Evolutionary conservation across 306 rosid genomes (phyloP).

Genomic region (Carpinus viminea): DNA sequence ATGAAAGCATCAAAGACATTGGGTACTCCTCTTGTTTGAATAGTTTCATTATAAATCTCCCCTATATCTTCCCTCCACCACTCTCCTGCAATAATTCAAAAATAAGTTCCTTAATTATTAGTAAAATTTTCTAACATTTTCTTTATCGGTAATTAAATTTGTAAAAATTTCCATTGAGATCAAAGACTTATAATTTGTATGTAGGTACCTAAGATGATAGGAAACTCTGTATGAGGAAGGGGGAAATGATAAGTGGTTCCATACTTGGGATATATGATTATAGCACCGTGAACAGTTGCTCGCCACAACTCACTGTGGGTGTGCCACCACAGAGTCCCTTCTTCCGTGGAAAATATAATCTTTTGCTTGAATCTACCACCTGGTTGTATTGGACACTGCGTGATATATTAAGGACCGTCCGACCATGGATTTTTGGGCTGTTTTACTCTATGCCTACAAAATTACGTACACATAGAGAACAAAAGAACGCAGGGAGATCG

Average conservation of each 20-base stretch:
- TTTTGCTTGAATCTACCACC: slow-evolving; percentile 39
- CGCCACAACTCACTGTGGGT: slow-evolving; percentile 62
- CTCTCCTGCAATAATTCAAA: slow-evolving; percentile 18
- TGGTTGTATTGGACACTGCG: slow-evolving; percentile 54
- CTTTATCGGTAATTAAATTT: too few relatives aligned
- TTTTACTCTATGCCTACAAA: slow-evolving; percentile 50
- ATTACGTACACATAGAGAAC: too few relatives aligned
- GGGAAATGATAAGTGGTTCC: slow-evolving; percentile 38
- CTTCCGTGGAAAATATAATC: slow-evolving; percentile 40
- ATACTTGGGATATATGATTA: slow-evolving; percentile 40
- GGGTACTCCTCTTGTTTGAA: slow-evolving; percentile 16
- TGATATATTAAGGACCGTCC: slow-evolving; percentile 47
- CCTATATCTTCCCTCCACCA: slow-evolving; percentile 34
- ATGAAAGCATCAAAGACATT: slow-evolving; percentile 23
- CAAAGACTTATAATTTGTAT: neutral
- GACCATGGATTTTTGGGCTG: slow-evolving; percentile 50
- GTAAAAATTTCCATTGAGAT: neutral
- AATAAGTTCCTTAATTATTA: too few relatives aligned
- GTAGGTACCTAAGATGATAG: slow-evolving; percentile 54
- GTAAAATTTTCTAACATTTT: too few relatives aligned
- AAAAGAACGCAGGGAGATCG: too few relatives aligned
- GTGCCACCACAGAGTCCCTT: slow-evolving; percentile 67
- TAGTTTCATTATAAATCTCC: slow-evolving; percentile 2
- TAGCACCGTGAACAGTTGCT: slow-evolving; percentile 61
- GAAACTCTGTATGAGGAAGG: slow-evolving; percentile 36